phyloP scores from a whole-genome alignment of 495 filamentous ascomycete genomes.

The Penicillium lividum region DNA sequence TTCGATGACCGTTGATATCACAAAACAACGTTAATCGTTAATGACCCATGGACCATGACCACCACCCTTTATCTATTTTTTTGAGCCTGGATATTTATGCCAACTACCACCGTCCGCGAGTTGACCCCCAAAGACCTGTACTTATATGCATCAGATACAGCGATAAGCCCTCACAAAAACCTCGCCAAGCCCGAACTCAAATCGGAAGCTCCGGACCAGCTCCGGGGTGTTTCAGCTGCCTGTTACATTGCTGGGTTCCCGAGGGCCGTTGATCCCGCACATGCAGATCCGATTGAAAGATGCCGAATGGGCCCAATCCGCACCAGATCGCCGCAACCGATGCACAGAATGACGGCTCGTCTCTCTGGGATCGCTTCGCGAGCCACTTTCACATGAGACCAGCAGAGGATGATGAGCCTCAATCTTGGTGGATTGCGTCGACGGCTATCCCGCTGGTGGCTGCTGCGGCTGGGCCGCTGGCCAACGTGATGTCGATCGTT shows the following conservation, averaged over 20 bases:
- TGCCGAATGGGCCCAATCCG: constrained; percentile 24
- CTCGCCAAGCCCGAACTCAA: not conserved
- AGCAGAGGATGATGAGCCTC: constrained; percentile 50
- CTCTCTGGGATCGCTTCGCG: constrained; percentile 21
- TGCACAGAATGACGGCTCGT: not conserved
- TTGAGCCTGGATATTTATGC: not conserved
- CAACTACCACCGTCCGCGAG: not conserved
- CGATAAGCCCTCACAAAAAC: not conserved
- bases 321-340: constrained; percentile 9
- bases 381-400: constrained; percentile 43
- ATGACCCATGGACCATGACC: not conserved
- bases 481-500: constrained; percentile 76
- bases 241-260: not conserved
- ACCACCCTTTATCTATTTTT: not conserved
- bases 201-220: not conserved
- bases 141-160: not conserved
- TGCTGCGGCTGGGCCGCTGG: constrained; percentile 69
- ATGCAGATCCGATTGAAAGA: constrained; percentile 11
- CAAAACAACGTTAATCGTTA: not conserved
- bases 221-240: not conserved
- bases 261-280: not conserved
- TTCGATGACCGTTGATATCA: constrained; percentile 7
- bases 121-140: not conserved
- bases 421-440: constrained; percentile 77
- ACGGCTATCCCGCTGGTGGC: constrained; percentile 75